Percentiles rank a stretch among this genome's conserved stretches.
Conservation (phyloP, 2,329 filamentous ascomycete species). For the Aspergillus chevalieri region DNA sequence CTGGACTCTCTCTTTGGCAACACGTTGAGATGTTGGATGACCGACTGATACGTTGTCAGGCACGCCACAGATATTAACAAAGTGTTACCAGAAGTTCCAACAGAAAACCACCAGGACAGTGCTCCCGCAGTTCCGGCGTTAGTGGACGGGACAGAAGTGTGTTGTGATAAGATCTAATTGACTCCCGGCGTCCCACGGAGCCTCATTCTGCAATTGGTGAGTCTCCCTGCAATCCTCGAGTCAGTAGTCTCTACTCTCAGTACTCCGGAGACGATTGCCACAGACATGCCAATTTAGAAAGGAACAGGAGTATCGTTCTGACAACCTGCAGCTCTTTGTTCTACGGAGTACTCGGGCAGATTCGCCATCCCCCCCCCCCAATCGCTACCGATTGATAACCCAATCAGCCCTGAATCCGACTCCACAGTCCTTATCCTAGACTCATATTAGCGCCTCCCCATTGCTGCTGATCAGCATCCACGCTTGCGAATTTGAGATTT, state of each 20-base stretch:
- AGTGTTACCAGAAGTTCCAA: not conserved
- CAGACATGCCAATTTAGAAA: too few species aligned
- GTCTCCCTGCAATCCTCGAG: not conserved
- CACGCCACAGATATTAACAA: too few species aligned
- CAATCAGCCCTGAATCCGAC: not conserved
- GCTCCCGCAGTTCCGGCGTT: not conserved
- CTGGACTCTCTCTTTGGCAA: not conserved
- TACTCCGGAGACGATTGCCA: not conserved
- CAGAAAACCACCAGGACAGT: not conserved
- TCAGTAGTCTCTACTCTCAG: not conserved
- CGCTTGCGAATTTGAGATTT: slow-evolving; percentile 1
- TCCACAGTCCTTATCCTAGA: not conserved
- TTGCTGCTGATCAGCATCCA: not conserved
- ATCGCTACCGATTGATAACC: not conserved
- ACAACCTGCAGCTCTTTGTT: too few species aligned
- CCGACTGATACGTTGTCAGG: too few species aligned
- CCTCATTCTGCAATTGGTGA: not conserved
- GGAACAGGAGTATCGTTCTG: too few species aligned
- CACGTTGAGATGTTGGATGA: not conserved
- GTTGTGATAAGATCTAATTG: not conserved
- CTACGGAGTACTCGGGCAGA: not conserved
- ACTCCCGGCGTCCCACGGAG: not conserved
- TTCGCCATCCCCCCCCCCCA: too few species aligned
- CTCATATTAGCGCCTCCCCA: not conserved
- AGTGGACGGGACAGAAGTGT: not conserved